phyloP scores from a whole-genome alignment of 805 yeast species.

The Hanseniaspora osmophila region DNA sequence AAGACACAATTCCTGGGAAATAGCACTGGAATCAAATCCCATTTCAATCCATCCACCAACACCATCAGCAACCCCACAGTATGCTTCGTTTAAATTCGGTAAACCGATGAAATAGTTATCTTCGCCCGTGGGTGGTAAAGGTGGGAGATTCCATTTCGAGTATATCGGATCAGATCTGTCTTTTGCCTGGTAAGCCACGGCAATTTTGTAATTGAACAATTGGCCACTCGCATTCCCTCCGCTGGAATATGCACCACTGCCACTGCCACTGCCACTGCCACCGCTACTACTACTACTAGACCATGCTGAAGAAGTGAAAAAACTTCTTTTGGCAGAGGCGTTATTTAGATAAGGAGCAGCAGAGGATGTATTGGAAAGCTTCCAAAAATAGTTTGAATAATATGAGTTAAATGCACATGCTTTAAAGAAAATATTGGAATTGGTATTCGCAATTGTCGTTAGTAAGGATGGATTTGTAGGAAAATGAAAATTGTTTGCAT shows the following conservation, averaged over 20 bases:
- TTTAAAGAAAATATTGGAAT: too few species aligned
- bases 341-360: neutral
- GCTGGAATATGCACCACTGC: neutral
- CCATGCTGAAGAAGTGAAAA: neutral
- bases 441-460: neutral
- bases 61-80: constrained; percentile 86
- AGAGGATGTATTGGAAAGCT: neutral
- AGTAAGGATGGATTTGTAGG: neutral
- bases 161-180: constrained; percentile 41
- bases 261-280: neutral
- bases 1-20: constrained; percentile 63
- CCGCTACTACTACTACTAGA: neutral
- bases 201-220: neutral
- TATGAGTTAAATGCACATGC: neutral
- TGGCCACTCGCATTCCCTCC: neutral
- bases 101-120: constrained; percentile 51
- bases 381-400: neutral
- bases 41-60: constrained; percentile 96
- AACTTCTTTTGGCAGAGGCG: neutral
- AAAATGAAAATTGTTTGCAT: neutral
- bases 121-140: constrained; percentile 60
- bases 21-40: constrained; percentile 80
- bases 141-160: constrained; percentile 10
- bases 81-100: constrained; percentile 23
- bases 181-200: constrained; percentile 66